Conservation (phyloP, 805 yeast species). For the Ogataea methanolica region DNA sequence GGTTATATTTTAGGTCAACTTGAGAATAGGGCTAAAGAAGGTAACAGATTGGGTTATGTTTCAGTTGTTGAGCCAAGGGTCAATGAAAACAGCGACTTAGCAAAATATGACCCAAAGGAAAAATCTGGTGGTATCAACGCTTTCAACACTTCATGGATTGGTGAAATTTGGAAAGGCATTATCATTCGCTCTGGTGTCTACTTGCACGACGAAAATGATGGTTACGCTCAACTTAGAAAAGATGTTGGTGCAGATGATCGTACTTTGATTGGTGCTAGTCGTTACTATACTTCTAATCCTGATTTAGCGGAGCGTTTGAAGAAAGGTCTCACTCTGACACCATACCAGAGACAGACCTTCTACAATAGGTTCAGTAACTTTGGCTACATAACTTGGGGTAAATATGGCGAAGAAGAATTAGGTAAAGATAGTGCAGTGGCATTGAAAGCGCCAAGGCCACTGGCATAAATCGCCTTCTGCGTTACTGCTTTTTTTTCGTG, state of each 20-base stretch:
- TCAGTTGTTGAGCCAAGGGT: constrained; percentile 30
- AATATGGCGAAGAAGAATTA: too few species aligned
- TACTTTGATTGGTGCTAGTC: constrained; percentile 39
- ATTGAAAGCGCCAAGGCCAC: too few species aligned
- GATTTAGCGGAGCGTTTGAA: constrained; percentile 36
- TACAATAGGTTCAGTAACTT: too few species aligned
- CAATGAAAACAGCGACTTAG: constrained; percentile 3
- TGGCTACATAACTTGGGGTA: too few species aligned
- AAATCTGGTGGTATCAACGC: too few species aligned
- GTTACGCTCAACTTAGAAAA: constrained; percentile 7
- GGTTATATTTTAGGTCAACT: constrained; percentile 38
- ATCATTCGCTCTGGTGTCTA: constrained; percentile 22
- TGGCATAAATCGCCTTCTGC: too few species aligned
- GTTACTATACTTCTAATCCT: constrained; percentile 42
- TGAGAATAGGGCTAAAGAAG: constrained; percentile 32
- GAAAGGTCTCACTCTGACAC: constrained; percentile 23
- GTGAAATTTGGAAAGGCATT: constrained; percentile 32
- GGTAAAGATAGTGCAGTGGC: too few species aligned
- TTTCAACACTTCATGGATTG: constrained; percentile 18
- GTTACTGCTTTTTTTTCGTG: too few species aligned
- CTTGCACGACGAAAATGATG: constrained; percentile 25
- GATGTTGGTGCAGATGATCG: constrained; percentile 32
- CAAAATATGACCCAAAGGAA: too few species aligned
- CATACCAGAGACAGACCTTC: too few species aligned
- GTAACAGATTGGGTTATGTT: constrained; percentile 24